Evolutionary conservation across 345 rosid species (phyloP), one percentile per base, ranked within the genome.

Genomic region (Salix udensis): DNA sequence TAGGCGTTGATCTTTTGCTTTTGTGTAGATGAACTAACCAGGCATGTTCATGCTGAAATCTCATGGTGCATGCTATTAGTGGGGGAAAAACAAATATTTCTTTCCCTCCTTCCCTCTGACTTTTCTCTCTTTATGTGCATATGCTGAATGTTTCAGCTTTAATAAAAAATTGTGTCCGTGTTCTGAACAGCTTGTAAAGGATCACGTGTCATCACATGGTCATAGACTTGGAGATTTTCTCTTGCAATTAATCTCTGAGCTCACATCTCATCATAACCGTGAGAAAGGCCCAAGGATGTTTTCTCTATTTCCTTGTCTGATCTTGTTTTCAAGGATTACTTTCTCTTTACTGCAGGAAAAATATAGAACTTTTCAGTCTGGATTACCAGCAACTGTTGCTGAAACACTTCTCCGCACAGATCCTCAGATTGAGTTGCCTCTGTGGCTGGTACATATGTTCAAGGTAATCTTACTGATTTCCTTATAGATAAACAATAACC

Each of bases 361-460:
- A 84, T 96, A 93, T 85, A 89, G 82, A 77, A 73, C 66, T 60
- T 83, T 88, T 65, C 99, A 96, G 73, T 79, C 89, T 76, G 89
- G 94, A 78, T 86, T 96, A 77, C 98, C 99, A n/a, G 76, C 89
- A 68, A 77, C 88, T 66, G 98, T 96, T 85, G 96, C 96, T 71
- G 91, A 92, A 84, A 91, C 97, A 64, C 93, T 96, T 86, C 98
- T 96, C 79, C 92, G 85, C 48, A 73, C 90, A n/a, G 94, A 91
- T 87, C 84, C 91, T 70, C 88, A 79, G 71, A 92, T 93, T 52
- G 97, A 96, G 76, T 87, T 96, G 82, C 99, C 99, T 73, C 86
- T 96, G 58, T 96, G 99, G 99, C 86, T 96, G 84, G 92, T 93
- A 68, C 88, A 83, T 70, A 93, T 89, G 97, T 91, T 93, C 87